Evolutionary conservation across 2,329 filamentous ascomycete genomes (phyloP), one percentile per base, ranked within the genome.

Genomic region (Neurospora sp.): DNA sequence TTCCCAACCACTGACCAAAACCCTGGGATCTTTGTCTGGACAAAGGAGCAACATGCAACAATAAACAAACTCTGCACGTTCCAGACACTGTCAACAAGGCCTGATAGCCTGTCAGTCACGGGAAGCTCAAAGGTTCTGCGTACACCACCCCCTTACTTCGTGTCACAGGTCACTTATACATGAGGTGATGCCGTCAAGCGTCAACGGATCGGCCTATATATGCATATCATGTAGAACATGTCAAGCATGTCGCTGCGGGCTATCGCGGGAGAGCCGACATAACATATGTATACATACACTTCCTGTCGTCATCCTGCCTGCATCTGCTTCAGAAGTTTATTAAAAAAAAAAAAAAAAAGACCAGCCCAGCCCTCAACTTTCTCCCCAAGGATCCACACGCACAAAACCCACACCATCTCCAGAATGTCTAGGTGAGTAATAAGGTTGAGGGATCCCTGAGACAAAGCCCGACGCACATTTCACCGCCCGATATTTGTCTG

Each of bases 1-100:
- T 33, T 68, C 52, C 69, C 69, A 72, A 68, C 69, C 69, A 69
- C 71, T 62, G 67, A 70, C 67, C 65, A 66, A 38, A 67, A 67
- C 52, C 19, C 37, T 28, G 52, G 70, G n/a, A 43, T 66, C 38
- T 33, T 37, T 69, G 71, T 71, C 68, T 69, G 66, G 23, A 57
- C 41, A 46, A 19, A 46, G 41, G 41, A 46, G 41, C n/a, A 23
- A 46, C 52, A 57, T 62, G 52, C 52, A 62, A 62, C 52, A 33
- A 57, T 57, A 57, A 57, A 57, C 46, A 28, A 28, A 23, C 46
- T 57, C 46, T 57, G 52, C 52, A 62, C 28, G 52, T 62, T 62
- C 52, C 23, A 62, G 52, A 62, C 52, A 62, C 12, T 57, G 52
- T 36, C 52, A 62, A 62, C 3, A 33, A 36, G 52, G 52, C 23